Evolutionary conservation across 257 asterid genomes (phyloP).

Genomic region (Osmanthus fragrans): DNA sequence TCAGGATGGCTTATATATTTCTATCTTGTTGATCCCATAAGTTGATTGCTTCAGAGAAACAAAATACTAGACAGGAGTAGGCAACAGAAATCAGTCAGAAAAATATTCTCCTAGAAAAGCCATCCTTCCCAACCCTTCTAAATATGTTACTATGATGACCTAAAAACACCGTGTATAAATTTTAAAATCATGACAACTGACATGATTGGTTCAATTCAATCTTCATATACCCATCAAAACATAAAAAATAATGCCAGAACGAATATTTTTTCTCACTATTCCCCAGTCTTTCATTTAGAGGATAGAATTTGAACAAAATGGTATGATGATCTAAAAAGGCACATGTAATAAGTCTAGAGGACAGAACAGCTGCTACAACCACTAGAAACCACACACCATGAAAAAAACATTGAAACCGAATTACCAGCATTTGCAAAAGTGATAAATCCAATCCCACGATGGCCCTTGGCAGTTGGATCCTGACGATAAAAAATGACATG

Average conservation of each 20-base stretch:
- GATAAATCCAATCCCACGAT: slow-evolving; percentile 97
- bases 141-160: neutral
- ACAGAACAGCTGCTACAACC: neutral
- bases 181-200: slow-evolving; percentile 4
- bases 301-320: neutral
- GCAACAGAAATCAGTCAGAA: neutral
- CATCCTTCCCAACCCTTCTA: slow-evolving; percentile 4
- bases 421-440: slow-evolving; percentile 86
- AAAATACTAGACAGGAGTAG: neutral
- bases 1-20: neutral
- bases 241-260: neutral
- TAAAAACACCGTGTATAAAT: neutral
- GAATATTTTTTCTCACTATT: neutral
- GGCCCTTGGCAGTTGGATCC: slow-evolving; percentile 93
- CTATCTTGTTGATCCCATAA: neutral
- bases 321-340: neutral
- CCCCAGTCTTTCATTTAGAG: neutral
- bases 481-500: slow-evolving; percentile 28
- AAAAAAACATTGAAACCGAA: slow-evolving; percentile 16
- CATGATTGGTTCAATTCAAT: neutral
- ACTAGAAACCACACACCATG: slow-evolving; percentile 1
- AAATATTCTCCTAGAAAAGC: slow-evolving; percentile 15
- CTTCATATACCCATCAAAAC: neutral
- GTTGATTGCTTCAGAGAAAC: neutral
- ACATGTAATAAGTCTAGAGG: neutral